These are phyloP conservation scores for Leccinum subgranulosum DNA, from an alignment of 768 basidiomycete species.

Conservation along the genomic window DNA sequence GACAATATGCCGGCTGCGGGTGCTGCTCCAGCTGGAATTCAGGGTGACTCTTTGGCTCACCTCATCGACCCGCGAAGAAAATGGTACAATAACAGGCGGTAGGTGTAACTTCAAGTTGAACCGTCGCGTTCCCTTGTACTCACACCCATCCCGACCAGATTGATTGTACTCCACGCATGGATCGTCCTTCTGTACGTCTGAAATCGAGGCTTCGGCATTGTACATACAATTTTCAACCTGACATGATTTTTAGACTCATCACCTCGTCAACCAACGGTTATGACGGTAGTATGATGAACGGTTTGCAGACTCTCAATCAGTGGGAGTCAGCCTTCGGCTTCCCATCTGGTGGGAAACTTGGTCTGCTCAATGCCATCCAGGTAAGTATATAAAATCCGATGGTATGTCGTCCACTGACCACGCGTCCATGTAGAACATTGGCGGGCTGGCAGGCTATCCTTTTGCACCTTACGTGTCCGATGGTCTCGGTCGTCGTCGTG, in stretches of 20 bases:
- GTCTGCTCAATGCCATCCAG: conserved; percentile 74
- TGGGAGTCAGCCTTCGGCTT: conserved; percentile 62
- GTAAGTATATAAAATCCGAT: conserved; percentile 30
- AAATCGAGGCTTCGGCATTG: background rate
- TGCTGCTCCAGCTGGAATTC: conserved; percentile 30
- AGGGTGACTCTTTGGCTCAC: conserved; percentile 42
- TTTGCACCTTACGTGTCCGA: conserved; percentile 73
- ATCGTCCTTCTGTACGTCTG: conserved; percentile 57
- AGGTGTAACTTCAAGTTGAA: conserved; percentile 7
- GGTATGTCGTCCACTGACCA: background rate
- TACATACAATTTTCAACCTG: background rate
- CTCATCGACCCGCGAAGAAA: conserved; percentile 62
- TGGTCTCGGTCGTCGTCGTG: conserved; percentile 61
- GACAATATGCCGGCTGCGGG: conserved; percentile 50
- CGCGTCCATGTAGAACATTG: conserved; percentile 53
- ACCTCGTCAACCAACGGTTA: conserved; percentile 76
- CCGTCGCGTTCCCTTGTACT: background rate
- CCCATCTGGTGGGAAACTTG: conserved; percentile 56
- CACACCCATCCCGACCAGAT: conserved; percentile 30
- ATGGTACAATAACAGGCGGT: conserved; percentile 80
- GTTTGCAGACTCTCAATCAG: conserved; percentile 62
- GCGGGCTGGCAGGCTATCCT: conserved; percentile 62
- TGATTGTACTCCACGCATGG: conserved; percentile 67
- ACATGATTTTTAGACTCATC: conserved; percentile 47
- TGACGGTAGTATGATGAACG: conserved; percentile 80